Base-by-base conservation (phyloP, 2,329 filamentous ascomycete genomes). In the Zopfia rhizophila region DNA sequence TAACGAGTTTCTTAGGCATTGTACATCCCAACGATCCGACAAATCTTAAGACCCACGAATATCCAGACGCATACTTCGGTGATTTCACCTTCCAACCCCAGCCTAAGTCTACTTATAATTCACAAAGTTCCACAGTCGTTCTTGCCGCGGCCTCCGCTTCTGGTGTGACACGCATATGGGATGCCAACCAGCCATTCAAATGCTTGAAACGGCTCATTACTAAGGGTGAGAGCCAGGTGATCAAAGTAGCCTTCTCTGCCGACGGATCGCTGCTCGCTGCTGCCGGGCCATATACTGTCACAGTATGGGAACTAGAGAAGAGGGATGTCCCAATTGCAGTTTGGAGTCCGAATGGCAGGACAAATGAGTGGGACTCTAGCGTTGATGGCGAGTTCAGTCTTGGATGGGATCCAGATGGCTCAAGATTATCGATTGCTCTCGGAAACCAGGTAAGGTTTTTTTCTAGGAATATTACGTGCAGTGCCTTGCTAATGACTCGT, bases 241-340 rank as follows among this genome's bases (percentile, higher is more conserved):
- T 72, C 27, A 72, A 73, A 16, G 58, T 78, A 4, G 66, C 74
- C 1, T 79, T 77, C 62, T 76, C 75, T 1, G 73, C 75, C 2
- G 66, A 74, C 38, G 74, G 75, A 8, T 53, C 50, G 4, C 61
- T 75, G 22, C 58, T 80, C 6, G 77, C 77, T 7, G 72, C 74
- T 13, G 75, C 71, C 6, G 73, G 74, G 3, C 68, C 66, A 5
- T 73, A 77, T 45, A 63, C 70, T 5, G 67, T 78, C 8, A 73
- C 73, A 5, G 63, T 80, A n/a, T 80, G 76, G 76, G 61, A 69
- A 37, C 46, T 70, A 2, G 64, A 67, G 24, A 65, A 62, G 36
- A 56, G 65, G 21, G 67, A 70, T 5, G 58, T 63, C 7, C 66
- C 69, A 10, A 57, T 71, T 30, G 70, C 68, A 7, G 60, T 53